Percentiles rank a stretch among this genome's conserved stretches.
Conservation (phyloP, 768 basidiomycete species). For the Dentipellis sp. region DNA sequence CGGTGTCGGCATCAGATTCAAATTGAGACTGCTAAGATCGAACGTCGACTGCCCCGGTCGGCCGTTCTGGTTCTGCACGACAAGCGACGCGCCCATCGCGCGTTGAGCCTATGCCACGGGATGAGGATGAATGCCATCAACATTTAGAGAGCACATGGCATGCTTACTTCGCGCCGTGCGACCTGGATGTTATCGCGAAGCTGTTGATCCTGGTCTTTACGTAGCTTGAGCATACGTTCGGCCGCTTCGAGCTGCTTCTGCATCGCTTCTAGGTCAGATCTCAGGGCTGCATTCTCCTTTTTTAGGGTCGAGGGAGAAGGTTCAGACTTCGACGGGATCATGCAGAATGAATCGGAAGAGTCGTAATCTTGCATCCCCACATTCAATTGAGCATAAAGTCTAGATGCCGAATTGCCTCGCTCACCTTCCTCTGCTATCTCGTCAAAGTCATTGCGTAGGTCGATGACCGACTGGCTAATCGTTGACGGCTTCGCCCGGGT, state of each 20-base stretch:
- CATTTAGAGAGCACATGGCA: neutral
- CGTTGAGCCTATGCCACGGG: slow-evolving; percentile 54
- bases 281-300: slow-evolving; percentile 61
- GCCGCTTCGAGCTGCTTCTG: slow-evolving; percentile 50
- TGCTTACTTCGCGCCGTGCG: slow-evolving; percentile 52
- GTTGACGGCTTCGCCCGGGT: slow-evolving; percentile 8
- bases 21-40: slow-evolving; percentile 49
- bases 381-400: neutral
- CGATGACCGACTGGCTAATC: slow-evolving; percentile 10
- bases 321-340: slow-evolving; percentile 59
- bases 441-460: slow-evolving; percentile 41
- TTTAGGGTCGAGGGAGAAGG: slow-evolving; percentile 39
- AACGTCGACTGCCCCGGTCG: slow-evolving; percentile 30
- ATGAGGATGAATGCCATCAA: neutral
- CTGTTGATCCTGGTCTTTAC: slow-evolving; percentile 72
- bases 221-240: slow-evolving; percentile 54
- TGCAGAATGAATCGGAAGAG: slow-evolving; percentile 71
- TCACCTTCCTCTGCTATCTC: slow-evolving; percentile 61
- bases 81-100: slow-evolving; percentile 61
- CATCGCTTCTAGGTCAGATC: slow-evolving; percentile 46
- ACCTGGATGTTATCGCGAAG: slow-evolving; percentile 74
- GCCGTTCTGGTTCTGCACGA: slow-evolving; percentile 32
- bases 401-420: slow-evolving; percentile 6
- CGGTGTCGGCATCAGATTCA: slow-evolving; percentile 42
- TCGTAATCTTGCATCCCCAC: slow-evolving; percentile 30